phyloP scores from a whole-genome alignment of 2,329 filamentous ascomycete genomes.

The Scleromitrula shiraiana region DNA sequence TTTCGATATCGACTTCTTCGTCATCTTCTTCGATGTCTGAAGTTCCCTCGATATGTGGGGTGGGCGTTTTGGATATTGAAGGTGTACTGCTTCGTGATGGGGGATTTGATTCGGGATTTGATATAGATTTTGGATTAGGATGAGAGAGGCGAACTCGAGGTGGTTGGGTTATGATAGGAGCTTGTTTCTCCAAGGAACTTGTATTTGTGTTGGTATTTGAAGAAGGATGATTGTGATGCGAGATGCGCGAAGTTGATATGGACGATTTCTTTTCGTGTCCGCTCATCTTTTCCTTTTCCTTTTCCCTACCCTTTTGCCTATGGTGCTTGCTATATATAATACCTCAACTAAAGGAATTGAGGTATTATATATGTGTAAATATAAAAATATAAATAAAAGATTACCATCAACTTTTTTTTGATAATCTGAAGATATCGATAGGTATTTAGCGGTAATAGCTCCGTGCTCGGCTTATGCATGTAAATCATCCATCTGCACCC shows the following conservation, averaged over 20 bases:
- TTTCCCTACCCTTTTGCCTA: background rate
- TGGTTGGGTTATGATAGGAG: background rate
- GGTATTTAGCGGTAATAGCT: no score
- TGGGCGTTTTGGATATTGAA: background rate
- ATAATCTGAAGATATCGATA: no score
- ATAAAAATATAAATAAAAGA: no score
- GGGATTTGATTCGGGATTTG: background rate
- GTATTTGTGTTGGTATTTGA: background rate
- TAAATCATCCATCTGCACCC: no score
- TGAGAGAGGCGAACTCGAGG: background rate
- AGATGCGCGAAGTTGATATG: background rate
- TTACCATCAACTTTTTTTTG: no score
- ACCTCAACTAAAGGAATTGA: no score
- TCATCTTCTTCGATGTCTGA: background rate
- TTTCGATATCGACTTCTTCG: background rate
- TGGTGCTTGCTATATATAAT: background rate
- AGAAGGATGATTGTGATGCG: background rate
- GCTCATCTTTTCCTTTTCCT: slow-evolving; percentile 1
- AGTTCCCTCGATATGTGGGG: background rate
- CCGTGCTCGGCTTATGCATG: no score
- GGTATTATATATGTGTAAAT: no score
- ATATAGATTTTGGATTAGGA: background rate
- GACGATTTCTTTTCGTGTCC: slow-evolving; percentile 4
- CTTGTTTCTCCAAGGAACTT: background rate
- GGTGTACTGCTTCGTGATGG: background rate